Evolutionary conservation across 768 basidiomycete genomes (phyloP).

Genomic region (Agaricus bisporus): DNA sequence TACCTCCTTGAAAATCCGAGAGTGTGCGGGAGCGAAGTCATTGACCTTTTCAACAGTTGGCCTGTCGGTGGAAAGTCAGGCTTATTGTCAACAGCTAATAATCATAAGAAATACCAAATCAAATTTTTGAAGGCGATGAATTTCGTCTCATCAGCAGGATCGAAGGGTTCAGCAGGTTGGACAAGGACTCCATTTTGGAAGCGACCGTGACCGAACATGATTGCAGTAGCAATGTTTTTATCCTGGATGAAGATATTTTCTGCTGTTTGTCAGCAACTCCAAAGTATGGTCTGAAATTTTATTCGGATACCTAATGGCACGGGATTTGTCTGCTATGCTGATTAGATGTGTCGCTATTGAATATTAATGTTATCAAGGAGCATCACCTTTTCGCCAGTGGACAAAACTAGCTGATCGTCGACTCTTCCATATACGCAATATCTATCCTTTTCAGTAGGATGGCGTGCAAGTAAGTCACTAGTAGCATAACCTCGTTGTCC

Average conservation of each 20-base stretch:
- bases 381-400: constrained; percentile 25
- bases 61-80: constrained; percentile 19
- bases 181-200: constrained; percentile 36
- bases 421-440: constrained; percentile 33
- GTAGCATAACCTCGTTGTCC: constrained; percentile 28
- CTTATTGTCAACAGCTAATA: neutral
- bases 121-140: constrained; percentile 25
- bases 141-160: constrained; percentile 21
- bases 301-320: neutral
- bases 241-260: constrained; percentile 26
- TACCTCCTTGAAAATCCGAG: constrained; percentile 40
- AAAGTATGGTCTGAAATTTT: neutral
- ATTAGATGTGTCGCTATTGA: neutral
- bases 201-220: constrained; percentile 36
- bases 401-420: constrained; percentile 41
- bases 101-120: neutral
- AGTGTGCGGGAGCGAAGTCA: constrained; percentile 20
- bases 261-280: neutral
- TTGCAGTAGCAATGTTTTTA: constrained; percentile 22
- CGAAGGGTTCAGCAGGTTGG: constrained; percentile 27
- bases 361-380: neutral
- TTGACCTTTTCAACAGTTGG: constrained; percentile 34
- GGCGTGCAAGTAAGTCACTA: constrained; percentile 31
- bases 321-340: constrained; percentile 7
- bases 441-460: constrained; percentile 28